A percentile compares a stretch with the other conserved stretches of the same genome.
Conservation (phyloP, 441 rosid genomes). For the Jatropha multifida region DNA sequence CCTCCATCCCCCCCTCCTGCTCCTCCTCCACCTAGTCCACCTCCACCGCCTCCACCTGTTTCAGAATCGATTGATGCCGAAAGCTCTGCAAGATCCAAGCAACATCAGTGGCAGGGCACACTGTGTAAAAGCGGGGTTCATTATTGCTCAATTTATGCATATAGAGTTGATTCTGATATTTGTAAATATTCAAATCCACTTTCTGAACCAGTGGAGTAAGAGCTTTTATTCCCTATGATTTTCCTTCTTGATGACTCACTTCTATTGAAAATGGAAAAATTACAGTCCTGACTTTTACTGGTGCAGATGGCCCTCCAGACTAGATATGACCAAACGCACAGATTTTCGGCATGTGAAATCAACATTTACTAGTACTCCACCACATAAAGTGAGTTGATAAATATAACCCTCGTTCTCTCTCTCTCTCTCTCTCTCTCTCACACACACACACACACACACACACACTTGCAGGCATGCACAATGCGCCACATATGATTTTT, state of each 20-base stretch:
- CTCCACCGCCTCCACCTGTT: slow-evolving; percentile 62
- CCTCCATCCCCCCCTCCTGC: slow-evolving; percentile 74
- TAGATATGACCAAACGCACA: slow-evolving; percentile 93
- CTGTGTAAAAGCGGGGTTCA: slow-evolving; percentile 90
- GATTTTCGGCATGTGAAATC: slow-evolving; percentile 80
- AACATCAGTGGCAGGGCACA: slow-evolving; percentile 75
- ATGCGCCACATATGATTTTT: background rate
- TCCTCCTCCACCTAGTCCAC: slow-evolving; percentile 89
- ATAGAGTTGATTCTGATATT: slow-evolving; percentile 64
- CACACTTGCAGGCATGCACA: background rate
- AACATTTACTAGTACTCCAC: slow-evolving; percentile 70
- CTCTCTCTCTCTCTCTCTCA: background rate
- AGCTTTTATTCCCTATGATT: slow-evolving; percentile 10
- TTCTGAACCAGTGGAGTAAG: slow-evolving; percentile 90
- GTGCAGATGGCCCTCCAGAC: slow-evolving; percentile 89
- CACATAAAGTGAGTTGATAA: slow-evolving; percentile 64
- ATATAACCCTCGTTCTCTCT: background rate
- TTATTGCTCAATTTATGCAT: slow-evolving; percentile 76
- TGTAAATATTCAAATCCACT: slow-evolving; percentile 68
- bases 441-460: background rate
- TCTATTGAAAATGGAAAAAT: slow-evolving; percentile 21
- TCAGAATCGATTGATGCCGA: slow-evolving; percentile 43
- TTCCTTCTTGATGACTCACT: slow-evolving; percentile 12
- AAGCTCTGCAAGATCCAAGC: slow-evolving; percentile 43
- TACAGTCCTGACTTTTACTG: slow-evolving; percentile 22